Base-by-base conservation (phyloP, 306 rosid species). In the Dalbergia cultrata region DNA sequence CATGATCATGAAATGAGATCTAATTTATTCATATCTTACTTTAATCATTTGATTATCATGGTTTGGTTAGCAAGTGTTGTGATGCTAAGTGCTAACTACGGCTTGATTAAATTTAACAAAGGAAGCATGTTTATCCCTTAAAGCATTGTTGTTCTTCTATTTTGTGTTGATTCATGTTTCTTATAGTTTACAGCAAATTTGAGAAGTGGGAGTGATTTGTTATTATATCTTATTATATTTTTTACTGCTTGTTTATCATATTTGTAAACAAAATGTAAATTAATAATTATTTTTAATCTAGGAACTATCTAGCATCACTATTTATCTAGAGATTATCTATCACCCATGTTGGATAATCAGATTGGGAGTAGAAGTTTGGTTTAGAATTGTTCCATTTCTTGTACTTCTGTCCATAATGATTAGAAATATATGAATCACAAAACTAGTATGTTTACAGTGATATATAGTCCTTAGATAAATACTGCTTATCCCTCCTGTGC, bases 101-200 rank as follows among this genome's bases (percentile, higher is more conserved):
- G 49, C 41, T 49, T 50, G 16, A 19, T 65, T 76, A 35, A 21
- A 31, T 34, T 59, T 21, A 67, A 67, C 57, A 18, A 41, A 3
- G 45, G 56, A 19, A 44, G 35, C 57, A 21, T 53, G 44, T 44
- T 45, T 67, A 67, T 67, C 73, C 44, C 53, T 63, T 63, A 63
- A 52, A 52, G 58, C 58, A 11, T 37, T 19, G 19, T n/a, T 44
- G 18, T 67, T 44, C 19, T 33, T n/a, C 18, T 67, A 44, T 12
- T 43, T 43, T 67, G 35, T n/a, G 54, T 17, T 44, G 9, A 39
- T 67, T 43, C 10, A 13, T 17, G 13, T 41, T 18, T 43, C 53
- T 14, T 6, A 34, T 63, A 67, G 21, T 41, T 43, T 43, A 35
- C 18, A 5, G 53, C 34, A 19, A 44, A 12, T 67, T 43, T 67